Base-by-base conservation (phyloP, 495 filamentous ascomycete genomes). In the Immersiella caudata region DNA sequence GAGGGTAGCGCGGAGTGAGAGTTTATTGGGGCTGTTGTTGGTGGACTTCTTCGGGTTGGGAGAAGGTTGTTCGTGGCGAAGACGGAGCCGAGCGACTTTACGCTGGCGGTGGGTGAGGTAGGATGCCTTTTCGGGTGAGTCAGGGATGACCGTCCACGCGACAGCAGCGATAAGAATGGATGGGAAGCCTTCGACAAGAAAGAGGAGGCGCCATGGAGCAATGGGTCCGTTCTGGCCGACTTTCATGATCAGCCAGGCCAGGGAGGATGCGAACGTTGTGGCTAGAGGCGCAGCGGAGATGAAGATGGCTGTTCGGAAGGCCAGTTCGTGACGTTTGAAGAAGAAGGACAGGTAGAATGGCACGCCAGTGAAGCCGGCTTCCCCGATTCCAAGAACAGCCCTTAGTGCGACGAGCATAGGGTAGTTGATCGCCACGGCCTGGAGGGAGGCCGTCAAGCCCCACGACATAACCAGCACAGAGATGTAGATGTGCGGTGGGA, bases 331-430 rank as follows among this genome's bases (percentile, higher is more conserved):
- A 20, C 92, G 82, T 67, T 90, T 89, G 73, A 93, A 97, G 81
- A 96, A 97, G 75, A 94, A 94, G 0, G 89, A 91, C 0, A 97
- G 80, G 29, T 94, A 86, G 65, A 91, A 93, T 0, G 91, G 91
- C 35, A 93, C 84, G n/a, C 88, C 88, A 6, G 91, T 90, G 67
- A 92, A 96, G 0, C 86, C 91, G 6, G 88, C 88, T 78, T 94
- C 92, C 50, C 87, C 85, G 3, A 87, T 84, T n/a, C 91, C 91
- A 20, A 94, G 81, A 6, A 93, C 69, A 20, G 85, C 84, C 5
- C 91, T 85, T 26, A 91, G 76, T 4, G 85, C 76, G 76, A 94
- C 87, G 74, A 93, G 81, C 50, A 84, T 82, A 12, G 90, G 89
- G 71, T 94, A 94, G 7, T 88, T 89, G 6, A 87, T 86, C 1